Percentiles rank a stretch among this genome's conserved stretches.
These are phyloP conservation scores for Forsythia viridissima DNA, from an alignment of 257 asterid genomes.

Conservation along the genomic window DNA sequence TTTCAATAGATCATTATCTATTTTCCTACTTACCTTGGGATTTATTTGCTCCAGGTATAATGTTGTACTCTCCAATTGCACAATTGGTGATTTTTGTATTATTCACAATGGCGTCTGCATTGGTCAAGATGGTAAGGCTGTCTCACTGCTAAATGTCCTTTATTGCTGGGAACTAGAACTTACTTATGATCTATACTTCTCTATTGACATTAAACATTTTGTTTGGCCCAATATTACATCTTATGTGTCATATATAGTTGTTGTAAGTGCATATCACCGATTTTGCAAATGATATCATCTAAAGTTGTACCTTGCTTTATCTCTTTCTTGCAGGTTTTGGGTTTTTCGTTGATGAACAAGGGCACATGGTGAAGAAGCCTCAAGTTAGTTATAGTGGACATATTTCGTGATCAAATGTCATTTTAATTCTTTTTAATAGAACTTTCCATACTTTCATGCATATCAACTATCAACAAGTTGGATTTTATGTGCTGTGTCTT, in stretches of 20 bases:
- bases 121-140: conserved; percentile 88
- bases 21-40: not conserved
- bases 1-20: not conserved
- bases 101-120: conserved; percentile 86
- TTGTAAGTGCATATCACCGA: not conserved
- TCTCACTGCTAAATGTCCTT: conserved; percentile 9
- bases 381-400: conserved; percentile 53
- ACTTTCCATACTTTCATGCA: not conserved
- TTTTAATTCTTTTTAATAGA: conserved; percentile 3
- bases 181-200: not conserved
- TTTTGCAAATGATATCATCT: conserved; percentile 8
- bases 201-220: not conserved
- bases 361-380: conserved; percentile 83
- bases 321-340: conserved; percentile 70
- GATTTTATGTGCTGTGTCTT: not conserved
- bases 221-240: not conserved
- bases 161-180: not conserved
- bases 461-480: conserved; percentile 8
- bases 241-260: not conserved
- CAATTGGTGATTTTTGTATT: conserved; percentile 66
- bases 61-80: conserved; percentile 78
- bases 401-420: conserved; percentile 14
- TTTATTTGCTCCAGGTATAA: conserved; percentile 56
- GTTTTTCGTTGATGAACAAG: conserved; percentile 69
- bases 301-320: conserved; percentile 1